A percentile compares a stretch with the other conserved stretches of the same genome.
Evolutionary conservation across 202 grass and related monocot species (phyloP).

Genomic region (Miscanthus sacchariflorus): DNA sequence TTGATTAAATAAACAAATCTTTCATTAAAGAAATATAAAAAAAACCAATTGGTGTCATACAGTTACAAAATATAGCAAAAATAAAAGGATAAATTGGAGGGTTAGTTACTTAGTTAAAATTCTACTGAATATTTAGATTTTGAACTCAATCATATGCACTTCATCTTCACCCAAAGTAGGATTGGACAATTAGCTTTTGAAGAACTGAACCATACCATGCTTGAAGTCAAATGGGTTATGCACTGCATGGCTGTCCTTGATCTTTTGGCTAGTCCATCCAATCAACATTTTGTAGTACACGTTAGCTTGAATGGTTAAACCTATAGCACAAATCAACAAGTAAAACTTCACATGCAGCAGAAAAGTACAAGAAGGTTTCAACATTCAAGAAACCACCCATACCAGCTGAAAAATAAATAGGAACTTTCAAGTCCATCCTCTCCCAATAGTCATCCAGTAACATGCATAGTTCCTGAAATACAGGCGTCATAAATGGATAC

Average conservation of each 20-base stretch:
- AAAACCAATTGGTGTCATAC: neutral
- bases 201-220: conserved; percentile 65
- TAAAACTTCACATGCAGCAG: conserved; percentile 31
- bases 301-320: conserved; percentile 96
- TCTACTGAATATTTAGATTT: conserved; percentile 8
- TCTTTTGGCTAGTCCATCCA: conserved; percentile 99
- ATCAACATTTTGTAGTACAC: conserved; percentile 98
- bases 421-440: conserved; percentile 83
- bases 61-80: neutral
- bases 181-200: conserved; percentile 31
- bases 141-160: neutral
- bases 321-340: conserved; percentile 50
- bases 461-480: conserved; percentile 87
- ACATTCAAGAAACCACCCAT: conserved; percentile 40
- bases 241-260: conserved; percentile 82
- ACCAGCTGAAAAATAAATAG: conserved; percentile 98
- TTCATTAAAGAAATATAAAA: conserved; percentile 12
- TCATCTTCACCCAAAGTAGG: conserved; percentile 6
- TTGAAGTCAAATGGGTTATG: conserved; percentile 97
- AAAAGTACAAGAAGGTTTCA: conserved; percentile 33
- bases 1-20: neutral
- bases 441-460: conserved; percentile 99
- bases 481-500: conserved; percentile 24
- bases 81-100: neutral
- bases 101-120: conserved; percentile 5